phyloP scores from a whole-genome alignment of 495 filamentous ascomycete genomes.

The Lasiosphaeria ovina region DNA sequence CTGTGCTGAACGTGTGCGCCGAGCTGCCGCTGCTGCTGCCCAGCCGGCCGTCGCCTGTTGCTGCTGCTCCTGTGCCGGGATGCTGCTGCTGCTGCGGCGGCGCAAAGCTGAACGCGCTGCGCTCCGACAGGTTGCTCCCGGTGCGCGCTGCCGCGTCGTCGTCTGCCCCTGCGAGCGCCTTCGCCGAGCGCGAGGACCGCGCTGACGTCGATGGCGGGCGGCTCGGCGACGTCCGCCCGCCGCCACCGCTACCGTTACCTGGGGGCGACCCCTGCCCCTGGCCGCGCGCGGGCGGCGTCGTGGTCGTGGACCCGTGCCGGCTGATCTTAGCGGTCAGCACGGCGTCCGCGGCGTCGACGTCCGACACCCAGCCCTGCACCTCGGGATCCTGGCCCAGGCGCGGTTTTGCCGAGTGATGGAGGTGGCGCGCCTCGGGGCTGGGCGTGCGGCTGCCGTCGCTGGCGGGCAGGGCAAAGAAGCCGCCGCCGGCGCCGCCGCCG shows the following conservation, averaged over 20 bases:
- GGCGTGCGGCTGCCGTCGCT: conserved; percentile 16
- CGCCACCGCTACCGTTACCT: neutral
- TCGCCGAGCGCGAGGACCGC: conserved; percentile 1
- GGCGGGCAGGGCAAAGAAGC: neutral
- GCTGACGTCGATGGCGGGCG: conserved; percentile 6
- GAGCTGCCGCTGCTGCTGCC: conserved; percentile 16
- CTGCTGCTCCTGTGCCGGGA: conserved; percentile 19
- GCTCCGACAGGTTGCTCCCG: conserved; percentile 42
- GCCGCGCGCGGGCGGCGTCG: conserved; percentile 6
- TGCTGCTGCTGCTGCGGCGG: conserved; percentile 19
- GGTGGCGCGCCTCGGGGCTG: conserved; percentile 28
- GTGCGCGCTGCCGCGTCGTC: conserved; percentile 31
- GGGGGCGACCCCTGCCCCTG: neutral
- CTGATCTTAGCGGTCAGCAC: conserved; percentile 34
- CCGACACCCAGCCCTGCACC: conserved; percentile 59
- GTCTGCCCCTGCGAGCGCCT: neutral
- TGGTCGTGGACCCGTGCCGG: conserved; percentile 19
- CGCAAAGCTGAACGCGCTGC: conserved; percentile 35
- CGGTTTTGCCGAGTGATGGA: conserved; percentile 4
- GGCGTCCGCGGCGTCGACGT: conserved; percentile 56
- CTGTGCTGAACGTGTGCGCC: conserved; percentile 67
- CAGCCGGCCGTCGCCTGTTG: conserved; percentile 11
- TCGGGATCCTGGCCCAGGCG: conserved; percentile 44
- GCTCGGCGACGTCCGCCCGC: conserved; percentile 11
- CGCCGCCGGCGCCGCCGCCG: neutral